These are phyloP conservation scores for Phytophthora pluvialis DNA, from an alignment of 352 stramenopile species.

Conservation along the genomic window DNA sequence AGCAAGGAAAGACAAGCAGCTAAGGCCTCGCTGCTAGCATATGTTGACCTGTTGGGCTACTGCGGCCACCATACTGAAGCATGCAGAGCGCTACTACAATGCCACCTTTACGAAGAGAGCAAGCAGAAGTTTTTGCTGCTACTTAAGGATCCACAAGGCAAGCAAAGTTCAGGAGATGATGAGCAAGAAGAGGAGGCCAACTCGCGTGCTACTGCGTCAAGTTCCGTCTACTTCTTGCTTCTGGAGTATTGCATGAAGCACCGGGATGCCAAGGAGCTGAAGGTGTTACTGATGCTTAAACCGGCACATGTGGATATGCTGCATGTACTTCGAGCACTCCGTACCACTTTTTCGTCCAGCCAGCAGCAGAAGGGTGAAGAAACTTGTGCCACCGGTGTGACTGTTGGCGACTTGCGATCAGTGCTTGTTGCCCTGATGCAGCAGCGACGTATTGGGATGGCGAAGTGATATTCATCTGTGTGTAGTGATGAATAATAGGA, in stretches of 20 bases:
- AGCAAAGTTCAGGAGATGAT: conserved; percentile 24
- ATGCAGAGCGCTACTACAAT: conserved; percentile 61
- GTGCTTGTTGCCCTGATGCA: conserved; percentile 55
- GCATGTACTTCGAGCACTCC: conserved; percentile 62
- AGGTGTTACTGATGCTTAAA: conserved; percentile 56
- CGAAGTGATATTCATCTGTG: conserved; percentile 21
- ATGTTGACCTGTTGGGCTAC: conserved; percentile 61
- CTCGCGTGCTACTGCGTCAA: conserved; percentile 20
- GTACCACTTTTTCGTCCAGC: conserved; percentile 27
- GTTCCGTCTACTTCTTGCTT: conserved; percentile 69
- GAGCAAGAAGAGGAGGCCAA: conserved; percentile 19
- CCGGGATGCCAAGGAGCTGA: conserved; percentile 51
- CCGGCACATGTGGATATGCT: conserved; percentile 62
- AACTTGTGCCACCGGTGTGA: conserved; percentile 35
- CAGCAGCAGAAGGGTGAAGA: conserved; percentile 8
- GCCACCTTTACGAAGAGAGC: conserved; percentile 69
- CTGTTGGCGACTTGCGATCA: conserved; percentile 52
- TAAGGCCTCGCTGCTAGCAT: conserved; percentile 57
- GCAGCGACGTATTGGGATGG: conserved; percentile 32
- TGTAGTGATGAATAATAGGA: conserved; percentile 9
- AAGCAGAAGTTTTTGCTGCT: conserved; percentile 46
- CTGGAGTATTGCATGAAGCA: conserved; percentile 69
- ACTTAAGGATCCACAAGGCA: conserved; percentile 24
- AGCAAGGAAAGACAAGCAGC: conserved; percentile 26
- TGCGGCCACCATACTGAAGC: conserved; percentile 64